Evolutionary conservation across 306 rosid genomes (phyloP), one percentile per base, ranked within the genome.

Genomic region (Quercus parvula): DNA sequence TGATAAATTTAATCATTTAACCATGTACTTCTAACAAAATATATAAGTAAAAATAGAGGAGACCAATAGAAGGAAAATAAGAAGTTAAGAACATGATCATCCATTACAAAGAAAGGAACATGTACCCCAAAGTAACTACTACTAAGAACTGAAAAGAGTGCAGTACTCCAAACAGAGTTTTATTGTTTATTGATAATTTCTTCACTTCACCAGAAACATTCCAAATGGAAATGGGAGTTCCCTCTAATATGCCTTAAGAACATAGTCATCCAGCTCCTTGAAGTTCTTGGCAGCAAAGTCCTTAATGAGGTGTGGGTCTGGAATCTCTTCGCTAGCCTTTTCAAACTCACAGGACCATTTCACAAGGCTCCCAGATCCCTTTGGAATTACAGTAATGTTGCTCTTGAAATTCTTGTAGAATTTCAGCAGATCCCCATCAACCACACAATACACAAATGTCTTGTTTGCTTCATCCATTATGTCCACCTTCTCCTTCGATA

Each of bases 271-370:
- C 0, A 94, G 85, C 86, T 94, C 94, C 1, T 31, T 27, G 79
- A 94, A 90, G 85, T 92, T 94, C 88, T 89, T 92, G 58, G 76
- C 89, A 0, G 79, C 98, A 85, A 94, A 94, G 14, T 92, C 96
- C 78, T 90, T 90, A 70, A 94, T 79, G 56, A 78, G 5, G 19
- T 79, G 75, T 35, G 97, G 98, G 62, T 90, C 93, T 6, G 94
- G 86, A 74, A 92, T 11, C 18, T 94, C 92, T 7, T 56, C 77
- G 9, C 75, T 83, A 3, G 81, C 84, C 82, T 92, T 94, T 71
- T 88, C 85, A 71, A 52, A 94, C 81, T 86, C 98, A 56, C 86
- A 91, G 0, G 77, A n/a, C 97, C 97, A 94, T 31, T 88, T 92
- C 58, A 88, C 84, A 75, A 78, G 75, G 75, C 94, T 84, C 15